Percentiles rank a stretch among this genome's conserved stretches.
Evolutionary conservation across 2,329 filamentous ascomycete species (phyloP).

Genomic region (Trichophyton rubrum): DNA sequence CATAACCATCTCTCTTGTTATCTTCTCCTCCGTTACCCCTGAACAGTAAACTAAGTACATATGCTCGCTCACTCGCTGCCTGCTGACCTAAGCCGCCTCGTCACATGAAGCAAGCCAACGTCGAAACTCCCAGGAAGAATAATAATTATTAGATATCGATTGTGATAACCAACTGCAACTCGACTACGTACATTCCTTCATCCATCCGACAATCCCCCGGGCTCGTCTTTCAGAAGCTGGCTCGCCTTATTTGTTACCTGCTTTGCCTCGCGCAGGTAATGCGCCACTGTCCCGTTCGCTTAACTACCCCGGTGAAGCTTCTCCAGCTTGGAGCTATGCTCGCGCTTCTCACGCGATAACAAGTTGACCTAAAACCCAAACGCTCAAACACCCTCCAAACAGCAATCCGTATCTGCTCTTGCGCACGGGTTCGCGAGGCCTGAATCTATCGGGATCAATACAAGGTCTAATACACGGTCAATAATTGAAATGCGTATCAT

Average conservation of each 20-base stretch:
- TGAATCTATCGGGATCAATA: background rate
- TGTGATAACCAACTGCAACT: background rate
- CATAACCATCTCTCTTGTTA: too few species aligned
- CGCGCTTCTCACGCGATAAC: conserved; percentile 3
- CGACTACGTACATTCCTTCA: background rate
- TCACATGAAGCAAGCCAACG: background rate
- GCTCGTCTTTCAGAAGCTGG: background rate
- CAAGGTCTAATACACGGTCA: background rate
- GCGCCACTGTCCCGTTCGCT: background rate
- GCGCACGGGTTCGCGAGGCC: background rate
- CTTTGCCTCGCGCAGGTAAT: background rate
- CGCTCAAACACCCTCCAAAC: background rate
- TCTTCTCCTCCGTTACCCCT: too few species aligned
- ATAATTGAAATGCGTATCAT: conserved; percentile 59
- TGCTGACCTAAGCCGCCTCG: background rate
- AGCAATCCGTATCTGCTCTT: background rate
- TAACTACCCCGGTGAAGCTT: conserved; percentile 1
- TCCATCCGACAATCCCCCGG: background rate
- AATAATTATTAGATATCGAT: too few species aligned
- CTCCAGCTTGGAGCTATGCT: background rate
- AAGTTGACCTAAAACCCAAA: background rate
- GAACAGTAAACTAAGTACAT: too few species aligned
- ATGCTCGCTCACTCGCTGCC: background rate
- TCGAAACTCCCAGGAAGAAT: background rate
- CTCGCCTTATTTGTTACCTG: background rate